Percentiles rank a stretch among this genome's conserved stretches.
phyloP scores from a whole-genome alignment of 2,329 filamentous ascomycete species.

The Penicillium expansum region DNA sequence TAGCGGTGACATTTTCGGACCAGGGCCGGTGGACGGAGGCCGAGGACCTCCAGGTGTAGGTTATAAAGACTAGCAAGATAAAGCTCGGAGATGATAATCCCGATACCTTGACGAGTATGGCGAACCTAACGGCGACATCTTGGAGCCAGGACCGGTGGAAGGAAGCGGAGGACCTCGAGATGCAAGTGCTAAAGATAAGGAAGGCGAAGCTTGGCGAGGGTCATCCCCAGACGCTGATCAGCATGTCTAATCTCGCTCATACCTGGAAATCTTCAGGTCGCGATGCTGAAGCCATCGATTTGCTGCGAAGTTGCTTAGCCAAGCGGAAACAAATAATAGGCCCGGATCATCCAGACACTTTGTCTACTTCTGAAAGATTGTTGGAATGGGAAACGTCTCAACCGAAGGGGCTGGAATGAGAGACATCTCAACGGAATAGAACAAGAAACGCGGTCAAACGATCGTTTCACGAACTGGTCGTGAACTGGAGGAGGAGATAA shows the following conservation, averaged over 20 bases:
- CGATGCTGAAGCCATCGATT: constrained; percentile 1
- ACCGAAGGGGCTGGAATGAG: no score
- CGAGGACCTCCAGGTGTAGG: not conserved
- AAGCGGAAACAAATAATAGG: not conserved
- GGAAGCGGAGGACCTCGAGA: not conserved
- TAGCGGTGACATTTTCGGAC: not conserved
- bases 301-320: not conserved
- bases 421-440: no score
- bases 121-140: not conserved
- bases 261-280: not conserved
- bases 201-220: not conserved
- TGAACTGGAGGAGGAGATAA: no score
- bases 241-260: not conserved
- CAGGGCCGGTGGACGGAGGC: not conserved
- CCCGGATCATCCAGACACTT: not conserved
- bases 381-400: not conserved
- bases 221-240: not conserved
- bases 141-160: not conserved
- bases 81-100: not conserved
- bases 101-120: not conserved
- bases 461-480: no score
- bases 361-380: not conserved
- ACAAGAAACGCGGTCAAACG: no score
- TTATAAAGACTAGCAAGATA: not conserved
- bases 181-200: not conserved